phyloP scores from a whole-genome alignment of 1,139 yeast genomes.

The Saccharomycopsis phalli region DNA sequence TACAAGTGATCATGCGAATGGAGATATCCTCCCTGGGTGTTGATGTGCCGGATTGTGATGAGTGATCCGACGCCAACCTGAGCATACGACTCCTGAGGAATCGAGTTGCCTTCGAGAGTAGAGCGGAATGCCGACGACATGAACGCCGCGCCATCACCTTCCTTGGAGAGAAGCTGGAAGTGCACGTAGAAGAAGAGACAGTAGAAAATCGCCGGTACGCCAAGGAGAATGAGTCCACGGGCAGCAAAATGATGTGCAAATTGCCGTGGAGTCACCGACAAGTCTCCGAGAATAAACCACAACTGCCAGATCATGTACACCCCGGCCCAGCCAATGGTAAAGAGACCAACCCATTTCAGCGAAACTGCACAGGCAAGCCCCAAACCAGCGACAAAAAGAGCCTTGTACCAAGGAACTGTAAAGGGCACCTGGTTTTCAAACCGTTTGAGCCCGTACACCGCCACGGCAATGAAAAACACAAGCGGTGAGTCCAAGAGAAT shows the following conservation, averaged over 20 bases:
- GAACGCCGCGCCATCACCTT: conserved; percentile 85
- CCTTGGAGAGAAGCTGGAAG: conserved; percentile 57
- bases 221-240: conserved; percentile 56
- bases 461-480: conserved; percentile 81
- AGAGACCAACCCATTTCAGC: conserved; percentile 95
- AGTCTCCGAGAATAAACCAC: conserved; percentile 87
- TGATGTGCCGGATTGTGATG: conserved; percentile 69
- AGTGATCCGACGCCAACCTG: conserved; percentile 83
- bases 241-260: conserved; percentile 44
- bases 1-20: conserved; percentile 86
- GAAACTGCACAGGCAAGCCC: conserved; percentile 82
- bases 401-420: conserved; percentile 57
- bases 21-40: conserved; percentile 88
- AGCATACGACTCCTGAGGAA: conserved; percentile 65
- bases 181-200: conserved; percentile 70
- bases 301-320: conserved; percentile 61
- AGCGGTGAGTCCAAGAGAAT: conserved; percentile 88
- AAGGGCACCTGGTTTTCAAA: conserved; percentile 77
- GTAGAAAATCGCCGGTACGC: conserved; percentile 63
- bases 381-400: conserved; percentile 65
- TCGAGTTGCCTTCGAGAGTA: conserved; percentile 56
- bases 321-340: conserved; percentile 93
- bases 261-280: conserved; percentile 45
- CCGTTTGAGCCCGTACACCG: conserved; percentile 72
- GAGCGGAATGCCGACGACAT: conserved; percentile 87